Evolutionary conservation across 176 grass and related monocot species (phyloP).

Genomic region (Rhynchospora pubera): DNA sequence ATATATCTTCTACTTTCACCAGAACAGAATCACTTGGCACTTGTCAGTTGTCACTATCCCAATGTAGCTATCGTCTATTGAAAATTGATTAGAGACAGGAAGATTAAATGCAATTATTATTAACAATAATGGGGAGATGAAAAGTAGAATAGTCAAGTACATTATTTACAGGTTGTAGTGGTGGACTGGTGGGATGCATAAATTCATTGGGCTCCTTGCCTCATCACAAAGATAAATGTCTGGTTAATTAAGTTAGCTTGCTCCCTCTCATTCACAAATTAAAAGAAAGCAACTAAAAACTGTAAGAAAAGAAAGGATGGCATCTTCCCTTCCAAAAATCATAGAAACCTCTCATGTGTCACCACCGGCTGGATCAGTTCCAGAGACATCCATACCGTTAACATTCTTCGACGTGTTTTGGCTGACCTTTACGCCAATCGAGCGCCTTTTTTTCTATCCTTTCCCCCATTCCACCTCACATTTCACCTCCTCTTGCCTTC

Average conservation of each 20-base stretch:
- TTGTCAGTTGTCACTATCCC: too few relatives aligned
- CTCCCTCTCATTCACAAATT: background rate
- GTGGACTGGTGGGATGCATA: too few relatives aligned
- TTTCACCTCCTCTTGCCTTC: background rate
- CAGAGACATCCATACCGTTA: conserved; percentile 22
- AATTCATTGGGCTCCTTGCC: too few relatives aligned
- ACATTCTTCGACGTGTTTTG: conserved; percentile 30
- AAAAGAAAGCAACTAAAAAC: background rate
- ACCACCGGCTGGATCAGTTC: background rate
- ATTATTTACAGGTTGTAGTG: too few relatives aligned
- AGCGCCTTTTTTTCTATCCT: conserved; percentile 37
- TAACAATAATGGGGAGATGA: too few relatives aligned
- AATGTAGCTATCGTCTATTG: too few relatives aligned
- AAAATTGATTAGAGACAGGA: too few relatives aligned
- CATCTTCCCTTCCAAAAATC: background rate
- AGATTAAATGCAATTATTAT: too few relatives aligned
- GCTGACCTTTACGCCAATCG: conserved; percentile 1
- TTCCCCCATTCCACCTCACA: background rate
- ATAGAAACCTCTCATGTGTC: conserved; percentile 15
- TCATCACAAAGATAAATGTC: background rate
- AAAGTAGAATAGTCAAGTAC: too few relatives aligned
- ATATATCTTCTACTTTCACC: too few relatives aligned
- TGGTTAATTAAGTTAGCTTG: background rate
- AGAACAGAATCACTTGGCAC: too few relatives aligned
- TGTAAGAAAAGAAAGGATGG: background rate